A percentile compares a stretch with the other conserved stretches of the same genome.
phyloP scores from a whole-genome alignment of 306 rosid genomes.

The Dryas octopetala region DNA sequence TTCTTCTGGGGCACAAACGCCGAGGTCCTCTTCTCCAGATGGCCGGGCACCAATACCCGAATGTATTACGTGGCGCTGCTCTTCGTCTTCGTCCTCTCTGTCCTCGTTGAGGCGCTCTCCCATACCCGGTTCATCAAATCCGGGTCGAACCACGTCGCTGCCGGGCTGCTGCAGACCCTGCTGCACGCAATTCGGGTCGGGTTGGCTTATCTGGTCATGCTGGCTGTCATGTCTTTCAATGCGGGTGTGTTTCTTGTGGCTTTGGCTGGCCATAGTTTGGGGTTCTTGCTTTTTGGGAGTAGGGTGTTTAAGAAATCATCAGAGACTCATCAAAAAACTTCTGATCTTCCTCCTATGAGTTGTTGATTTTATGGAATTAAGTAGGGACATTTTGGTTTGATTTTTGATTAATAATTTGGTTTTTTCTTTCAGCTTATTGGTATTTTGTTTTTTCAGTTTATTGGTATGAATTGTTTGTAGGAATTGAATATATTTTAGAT shows the following conservation, averaged over 20 bases:
- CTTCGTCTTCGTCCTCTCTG: slow-evolving; percentile 48
- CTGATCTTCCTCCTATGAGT: slow-evolving; percentile 54
- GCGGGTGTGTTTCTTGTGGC: slow-evolving; percentile 69
- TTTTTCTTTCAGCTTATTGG: not conserved
- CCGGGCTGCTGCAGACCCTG: slow-evolving; percentile 54
- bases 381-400: not conserved
- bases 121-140: slow-evolving; percentile 44
- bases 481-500: no score
- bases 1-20: slow-evolving; percentile 77
- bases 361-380: slow-evolving; percentile 38
- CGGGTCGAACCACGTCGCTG: slow-evolving; percentile 28
- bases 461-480: no score
- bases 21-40: slow-evolving; percentile 51
- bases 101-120: slow-evolving; percentile 54
- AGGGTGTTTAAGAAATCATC: slow-evolving; percentile 34
- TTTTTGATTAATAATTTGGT: not conserved
- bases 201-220: slow-evolving; percentile 68
- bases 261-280: slow-evolving; percentile 63
- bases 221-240: slow-evolving; percentile 87
- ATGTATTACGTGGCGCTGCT: slow-evolving; percentile 64
- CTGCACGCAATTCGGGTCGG: slow-evolving; percentile 57
- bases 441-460: no score
- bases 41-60: slow-evolving; percentile 59
- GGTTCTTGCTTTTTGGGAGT: slow-evolving; percentile 58
- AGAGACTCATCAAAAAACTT: slow-evolving; percentile 1